Base-by-base conservation (phyloP, 352 stramenopile genomes). In the Aphanomyces astaci region DNA sequence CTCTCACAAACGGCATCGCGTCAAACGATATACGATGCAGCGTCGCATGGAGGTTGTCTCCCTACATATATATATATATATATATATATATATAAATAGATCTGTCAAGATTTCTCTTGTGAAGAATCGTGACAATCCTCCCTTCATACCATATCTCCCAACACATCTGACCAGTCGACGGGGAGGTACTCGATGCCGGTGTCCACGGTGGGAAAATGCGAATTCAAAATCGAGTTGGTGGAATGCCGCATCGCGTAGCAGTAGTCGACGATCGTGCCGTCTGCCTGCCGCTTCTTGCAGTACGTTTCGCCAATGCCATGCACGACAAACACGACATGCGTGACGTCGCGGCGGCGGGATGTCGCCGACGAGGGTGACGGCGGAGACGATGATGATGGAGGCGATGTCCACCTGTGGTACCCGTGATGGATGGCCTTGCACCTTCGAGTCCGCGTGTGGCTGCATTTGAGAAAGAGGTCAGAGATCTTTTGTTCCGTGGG, bases 1-100 rank as follows among this genome's bases (percentile, higher is more conserved):
- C 84, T 30, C 92, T 79, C 66, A 98, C 72, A 59, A 96, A 91
- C 3, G 92, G 92, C 70, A 98, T 98, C 5, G 79, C 80, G 15
- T 70, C 57, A 7, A 85, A 68, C 13, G 76, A 76, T 48, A 87
- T 80, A 51, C 82, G 77, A 33, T 79, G 72, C 13, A 86, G 66
- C 4, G 64, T 77, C 39, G 71, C 69, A 46, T 73, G 53, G 17
- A 77, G 31, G 63, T 62, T 46, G 49, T 74, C 72, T 63, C 70
- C 66, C 72, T 73, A 74, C 9, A 11, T 4, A 36, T 70, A 40
- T 3, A 66, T 27, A 40, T 48, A 56, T 13, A 68, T 15, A 45
- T 3, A 19, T 7, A 4, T 4, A 43, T 13, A 59, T 13, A 48
- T 13, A 39, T 15, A 17, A 10, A 28, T 22, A 59, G 24, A 27